These are phyloP conservation scores for Mycosphaerella sp. DNA, from an alignment of 2,329 filamentous ascomycete genomes.

Conservation along the genomic window DNA sequence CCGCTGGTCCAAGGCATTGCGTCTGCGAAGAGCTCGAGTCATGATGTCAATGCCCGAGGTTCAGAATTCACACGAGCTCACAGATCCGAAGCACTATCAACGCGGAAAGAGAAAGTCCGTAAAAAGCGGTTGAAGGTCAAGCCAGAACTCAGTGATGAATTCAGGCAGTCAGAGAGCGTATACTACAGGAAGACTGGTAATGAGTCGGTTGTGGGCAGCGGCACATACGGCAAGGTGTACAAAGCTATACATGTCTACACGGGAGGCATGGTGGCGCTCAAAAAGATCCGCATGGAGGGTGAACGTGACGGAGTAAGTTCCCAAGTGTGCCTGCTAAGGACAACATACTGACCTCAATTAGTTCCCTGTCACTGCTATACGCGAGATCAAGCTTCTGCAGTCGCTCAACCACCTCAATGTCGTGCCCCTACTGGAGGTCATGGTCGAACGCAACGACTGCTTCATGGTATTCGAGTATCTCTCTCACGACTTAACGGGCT, in stretches of 20 bases:
- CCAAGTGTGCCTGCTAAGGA: neutral
- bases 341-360: constrained; percentile 30
- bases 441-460: constrained; percentile 98
- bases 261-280: constrained; percentile 73
- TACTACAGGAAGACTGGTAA: constrained; percentile 97
- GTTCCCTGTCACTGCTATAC: constrained; percentile 83
- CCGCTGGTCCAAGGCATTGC: constrained; percentile 27
- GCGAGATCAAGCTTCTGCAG: constrained; percentile 88
- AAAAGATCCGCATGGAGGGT: constrained; percentile 89
- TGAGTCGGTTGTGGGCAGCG: constrained; percentile 90
- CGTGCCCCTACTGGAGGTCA: constrained; percentile 79
- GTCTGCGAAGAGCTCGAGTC: constrained; percentile 31
- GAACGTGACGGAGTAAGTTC: constrained; percentile 66
- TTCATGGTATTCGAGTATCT: constrained; percentile 99
- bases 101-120: constrained; percentile 53
- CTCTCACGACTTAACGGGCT: constrained; percentile 88
- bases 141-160: constrained; percentile 64
- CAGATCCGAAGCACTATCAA: constrained; percentile 20
- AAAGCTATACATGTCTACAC: constrained; percentile 93
- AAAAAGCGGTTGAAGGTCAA: constrained; percentile 65
- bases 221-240: constrained; percentile 93
- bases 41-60: constrained; percentile 32
- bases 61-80: constrained; percentile 18
- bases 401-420: constrained; percentile 77
- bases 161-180: constrained; percentile 75